Evolutionary conservation across 2,329 filamentous ascomycete genomes (phyloP), one percentile per base, ranked within the genome.

Genomic region (Nakataea oryzae): DNA sequence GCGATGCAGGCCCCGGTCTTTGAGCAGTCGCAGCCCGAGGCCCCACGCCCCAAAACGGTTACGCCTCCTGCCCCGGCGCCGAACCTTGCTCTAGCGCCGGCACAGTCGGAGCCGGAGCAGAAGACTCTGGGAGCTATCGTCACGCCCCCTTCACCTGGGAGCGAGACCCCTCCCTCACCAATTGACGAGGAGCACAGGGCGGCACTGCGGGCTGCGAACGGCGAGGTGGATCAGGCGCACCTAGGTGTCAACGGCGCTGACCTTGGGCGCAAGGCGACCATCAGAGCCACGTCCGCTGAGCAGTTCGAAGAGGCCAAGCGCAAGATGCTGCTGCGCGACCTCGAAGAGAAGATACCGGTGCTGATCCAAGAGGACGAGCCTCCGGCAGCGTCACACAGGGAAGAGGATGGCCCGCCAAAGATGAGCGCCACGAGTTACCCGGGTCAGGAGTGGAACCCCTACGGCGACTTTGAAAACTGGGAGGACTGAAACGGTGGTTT

Each of bases 381-480:
- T 13, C 60, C 65, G 32, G 62, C 58, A 14, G 62, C 65, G 34
- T 63, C 64, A 24, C 73, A 74, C 60, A 69, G 67, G 58, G 72
- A 75, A 54, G 74, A 77, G 34, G 75, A 79, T n/a, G 76, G 78
- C 17, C 70, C 75, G 69, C 80, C 81, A 14, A 75, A 79, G 63
- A 89, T 90, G 87, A 81, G 78, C 58, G 86, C 86, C 8, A 86
- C 85, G 14, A 86, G 82, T 69, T 90, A 89, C 71, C 87, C 87
- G 0, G 87, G 87, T 0, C 85, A 88, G 74, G 86, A 89, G 71
- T 90, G 87, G 86, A 83, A 83, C 67, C 85, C 85, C 2, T 83
- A 81, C 61, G 71, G 65, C 3, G 71, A 69, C 6, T 69, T 69
- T 57, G 64, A 59, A 54, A 68, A 67, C 24, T 69, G 68, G 11